These are phyloP conservation scores for Omphalotus olearius DNA, from an alignment of 1,284 basidiomycete species.

Conservation along the genomic window DNA sequence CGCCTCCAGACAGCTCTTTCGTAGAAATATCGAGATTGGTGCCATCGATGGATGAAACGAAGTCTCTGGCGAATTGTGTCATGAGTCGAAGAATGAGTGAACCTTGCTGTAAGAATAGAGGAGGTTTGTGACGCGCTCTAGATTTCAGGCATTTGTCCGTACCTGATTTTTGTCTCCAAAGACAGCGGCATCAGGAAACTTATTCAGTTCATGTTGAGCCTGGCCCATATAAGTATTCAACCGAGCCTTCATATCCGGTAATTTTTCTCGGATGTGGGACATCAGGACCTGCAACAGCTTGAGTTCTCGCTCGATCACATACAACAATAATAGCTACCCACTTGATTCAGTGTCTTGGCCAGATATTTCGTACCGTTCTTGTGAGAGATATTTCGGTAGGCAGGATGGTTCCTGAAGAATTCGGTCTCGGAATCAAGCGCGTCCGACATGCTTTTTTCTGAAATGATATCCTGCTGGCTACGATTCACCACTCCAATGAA, in stretches of 20 bases:
- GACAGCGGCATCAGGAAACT: slow-evolving; percentile 92
- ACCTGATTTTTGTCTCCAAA: slow-evolving; percentile 91
- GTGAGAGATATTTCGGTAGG: slow-evolving; percentile 95
- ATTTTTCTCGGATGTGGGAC: slow-evolving; percentile 97
- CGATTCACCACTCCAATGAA: slow-evolving; percentile 98
- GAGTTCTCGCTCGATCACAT: background rate
- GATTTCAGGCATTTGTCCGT: slow-evolving; percentile 19
- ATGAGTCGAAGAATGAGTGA: slow-evolving; percentile 90
- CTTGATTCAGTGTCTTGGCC: slow-evolving; percentile 92
- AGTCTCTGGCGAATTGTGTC: slow-evolving; percentile 99
- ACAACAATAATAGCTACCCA: slow-evolving; percentile 27
- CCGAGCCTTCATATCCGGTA: slow-evolving; percentile 99
- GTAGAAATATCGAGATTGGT: slow-evolving; percentile 97
- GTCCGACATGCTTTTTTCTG: slow-evolving; percentile 82
- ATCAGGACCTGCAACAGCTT: slow-evolving; percentile 72
- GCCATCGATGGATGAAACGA: slow-evolving; percentile 96
- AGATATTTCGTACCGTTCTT: slow-evolving; percentile 96
- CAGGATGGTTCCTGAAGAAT: slow-evolving; percentile 88
- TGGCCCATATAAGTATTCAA: slow-evolving; percentile 99
- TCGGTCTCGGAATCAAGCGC: slow-evolving; percentile 86
- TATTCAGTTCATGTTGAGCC: slow-evolving; percentile 96
- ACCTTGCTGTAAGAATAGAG: slow-evolving; percentile 54
- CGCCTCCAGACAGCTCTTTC: slow-evolving; percentile 97
- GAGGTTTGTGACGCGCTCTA: background rate
- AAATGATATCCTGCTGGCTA: slow-evolving; percentile 96